Conservation (phyloP, 768 basidiomycete genomes). For the Suillus fuscotomentosus region DNA sequence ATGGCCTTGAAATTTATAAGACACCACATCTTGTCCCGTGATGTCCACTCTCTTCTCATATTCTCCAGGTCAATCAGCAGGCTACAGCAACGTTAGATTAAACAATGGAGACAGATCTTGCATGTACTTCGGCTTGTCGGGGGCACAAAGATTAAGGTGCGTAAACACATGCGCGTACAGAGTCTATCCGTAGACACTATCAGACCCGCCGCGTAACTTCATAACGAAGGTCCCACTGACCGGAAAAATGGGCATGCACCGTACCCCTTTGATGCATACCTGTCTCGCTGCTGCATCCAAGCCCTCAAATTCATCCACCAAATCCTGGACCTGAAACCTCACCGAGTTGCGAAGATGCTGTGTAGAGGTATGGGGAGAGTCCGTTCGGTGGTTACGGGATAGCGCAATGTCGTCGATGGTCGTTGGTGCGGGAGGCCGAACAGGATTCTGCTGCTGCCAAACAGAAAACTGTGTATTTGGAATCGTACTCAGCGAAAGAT, state of each 20-base stretch:
- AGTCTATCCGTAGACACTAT: slow-evolving; percentile 13
- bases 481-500: neutral
- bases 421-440: slow-evolving; percentile 7
- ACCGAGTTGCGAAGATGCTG: slow-evolving; percentile 18
- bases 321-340: slow-evolving; percentile 20
- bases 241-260: slow-evolving; percentile 19
- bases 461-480: slow-evolving; percentile 18
- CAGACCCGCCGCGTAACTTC: neutral
- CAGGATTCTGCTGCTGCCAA: slow-evolving; percentile 18
- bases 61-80: slow-evolving; percentile 15
- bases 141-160: slow-evolving; percentile 24
- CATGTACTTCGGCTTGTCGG: slow-evolving; percentile 16
- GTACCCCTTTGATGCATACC: slow-evolving; percentile 16
- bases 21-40: slow-evolving; percentile 23
- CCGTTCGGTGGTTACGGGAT: slow-evolving; percentile 23
- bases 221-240: slow-evolving; percentile 10
- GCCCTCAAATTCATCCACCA: slow-evolving; percentile 16
- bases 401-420: slow-evolving; percentile 22
- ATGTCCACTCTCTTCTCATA: slow-evolving; percentile 18
- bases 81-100: slow-evolving; percentile 10
- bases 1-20: slow-evolving; percentile 20
- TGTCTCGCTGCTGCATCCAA: slow-evolving; percentile 15
- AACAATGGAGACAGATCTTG: neutral
- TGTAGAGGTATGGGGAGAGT: slow-evolving; percentile 21
- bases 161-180: slow-evolving; percentile 22